Evolutionary conservation across 2,329 filamentous ascomycete species (phyloP).

Genomic region (Verruconis gallopava): DNA sequence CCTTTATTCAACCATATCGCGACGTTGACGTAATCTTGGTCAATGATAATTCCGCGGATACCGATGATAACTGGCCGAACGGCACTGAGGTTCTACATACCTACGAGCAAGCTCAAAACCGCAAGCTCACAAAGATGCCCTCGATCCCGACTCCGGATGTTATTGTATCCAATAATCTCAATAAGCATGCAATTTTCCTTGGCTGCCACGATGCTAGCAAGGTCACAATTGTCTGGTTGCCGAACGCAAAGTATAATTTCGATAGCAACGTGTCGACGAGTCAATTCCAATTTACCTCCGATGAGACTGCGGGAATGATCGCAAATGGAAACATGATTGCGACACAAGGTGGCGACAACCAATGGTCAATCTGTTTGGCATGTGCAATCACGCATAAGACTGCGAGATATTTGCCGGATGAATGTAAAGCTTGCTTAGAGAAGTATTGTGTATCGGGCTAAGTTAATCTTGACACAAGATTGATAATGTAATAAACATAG

Average conservation of each 20-base stretch:
- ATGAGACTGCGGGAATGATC: constrained; percentile 27
- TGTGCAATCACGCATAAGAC: constrained; percentile 28
- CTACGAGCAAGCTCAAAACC: constrained; percentile 39
- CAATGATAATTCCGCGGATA: constrained; percentile 52
- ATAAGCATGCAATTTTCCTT: constrained; percentile 49
- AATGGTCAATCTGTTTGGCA: constrained; percentile 29
- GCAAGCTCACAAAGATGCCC: constrained; percentile 45
- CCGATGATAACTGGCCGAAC: constrained; percentile 44
- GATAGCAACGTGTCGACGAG: constrained; percentile 20
- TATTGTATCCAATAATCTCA: constrained; percentile 46
- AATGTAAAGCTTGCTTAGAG: constrained; percentile 27
- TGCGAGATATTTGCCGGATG: constrained; percentile 19
- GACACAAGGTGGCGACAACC: constrained; percentile 22
- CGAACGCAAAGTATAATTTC: constrained; percentile 28
- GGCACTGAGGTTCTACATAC: constrained; percentile 46
- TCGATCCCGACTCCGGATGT: constrained; percentile 41
- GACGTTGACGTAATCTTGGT: constrained; percentile 51
- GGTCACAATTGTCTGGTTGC: constrained; percentile 29
- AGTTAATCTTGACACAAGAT: no score
- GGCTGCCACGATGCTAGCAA: constrained; percentile 37
- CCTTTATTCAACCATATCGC: constrained; percentile 37
- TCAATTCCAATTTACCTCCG: constrained; percentile 24
- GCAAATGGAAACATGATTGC: constrained; percentile 28
- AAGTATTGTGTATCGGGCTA: constrained; percentile 27
- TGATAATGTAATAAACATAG: no score